Evolutionary conservation across 139 green algal species (phyloP), one percentile per base, ranked within the genome.

Genomic region (Tetratostichococcus sp.): DNA sequence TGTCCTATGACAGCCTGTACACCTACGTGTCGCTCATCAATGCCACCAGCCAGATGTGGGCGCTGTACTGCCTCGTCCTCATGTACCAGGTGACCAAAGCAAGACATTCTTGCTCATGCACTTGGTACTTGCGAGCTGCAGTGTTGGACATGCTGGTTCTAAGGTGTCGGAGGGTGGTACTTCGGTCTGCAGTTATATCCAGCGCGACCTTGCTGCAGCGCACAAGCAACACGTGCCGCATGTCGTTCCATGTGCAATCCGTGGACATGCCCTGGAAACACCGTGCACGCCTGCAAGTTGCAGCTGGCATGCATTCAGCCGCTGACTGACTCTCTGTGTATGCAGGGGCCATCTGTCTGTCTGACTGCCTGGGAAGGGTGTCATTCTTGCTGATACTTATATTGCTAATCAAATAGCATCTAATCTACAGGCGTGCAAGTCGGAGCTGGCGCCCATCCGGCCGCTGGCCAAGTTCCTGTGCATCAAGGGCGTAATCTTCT

Each of bases 401-500:
- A n/a, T n/a, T n/a, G n/a, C n/a, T n/a, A n/a, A n/a, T n/a, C n/a
- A n/a, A n/a, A n/a, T n/a, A n/a, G n/a, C n/a, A n/a, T n/a, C n/a
- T n/a, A n/a, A n/a, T n/a, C 8, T 14, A 14, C 50, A 62, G 50
- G 50, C 50, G 50, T 62, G 50, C 50, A 62, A 62, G 50, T 4
- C 50, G 4, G 93, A 98, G 89, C 89, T 98, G 66, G 79, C 75
- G 30, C 93, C 93, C 73, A 97, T 98, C 78, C 80, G 89, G 22
- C 95, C 95, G 33, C 82, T 98, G 26, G 82, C 86, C 76, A 98
- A 98, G 83, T 98, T 98, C 80, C 58, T 97, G 31, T 89, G 85
- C 65, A 95, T 98, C 77, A 98, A 98, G 81, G 86, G 88, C 1
- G 88, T 98, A 17, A 90, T 98, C 22, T 98, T 98, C 79, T 81